These are phyloP conservation scores for Symbiodinium natans DNA, from an alignment of 73 alveolate species.

Conservation along the genomic window DNA sequence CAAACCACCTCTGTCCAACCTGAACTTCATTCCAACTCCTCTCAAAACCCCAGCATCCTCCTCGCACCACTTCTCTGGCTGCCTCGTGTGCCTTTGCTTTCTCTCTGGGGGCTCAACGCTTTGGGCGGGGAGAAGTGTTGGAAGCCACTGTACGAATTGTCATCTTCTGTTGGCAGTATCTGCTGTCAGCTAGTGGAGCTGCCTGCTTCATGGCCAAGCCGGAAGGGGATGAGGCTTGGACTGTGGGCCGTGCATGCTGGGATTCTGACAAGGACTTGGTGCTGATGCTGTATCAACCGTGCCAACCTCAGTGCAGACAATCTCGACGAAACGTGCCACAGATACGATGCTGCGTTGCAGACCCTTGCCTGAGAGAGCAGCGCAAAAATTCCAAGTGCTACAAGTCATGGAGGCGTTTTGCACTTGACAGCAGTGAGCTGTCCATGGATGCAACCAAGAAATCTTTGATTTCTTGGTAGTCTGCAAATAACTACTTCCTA, in stretches of 20 bases:
- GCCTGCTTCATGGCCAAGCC: too few species aligned
- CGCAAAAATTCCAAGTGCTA: too few species aligned
- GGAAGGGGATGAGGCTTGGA: too few species aligned
- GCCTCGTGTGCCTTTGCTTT: background rate
- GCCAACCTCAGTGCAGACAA: constrained; percentile 19
- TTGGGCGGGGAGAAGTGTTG: background rate
- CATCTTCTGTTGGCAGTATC: too few species aligned
- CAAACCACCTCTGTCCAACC: too few species aligned
- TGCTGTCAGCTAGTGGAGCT: too few species aligned
- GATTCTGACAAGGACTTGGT: constrained; percentile 25
- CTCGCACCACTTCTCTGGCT: background rate
- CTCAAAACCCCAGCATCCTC: too few species aligned
- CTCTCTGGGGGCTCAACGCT: background rate
- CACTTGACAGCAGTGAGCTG: too few species aligned
- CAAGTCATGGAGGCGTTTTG: too few species aligned
- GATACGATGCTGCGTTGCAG: background rate
- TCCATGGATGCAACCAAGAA: background rate
- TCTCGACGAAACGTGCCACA: background rate
- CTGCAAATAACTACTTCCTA: background rate
- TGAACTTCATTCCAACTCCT: too few species aligned
- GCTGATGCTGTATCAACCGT: constrained; percentile 76
- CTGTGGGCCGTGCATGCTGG: too few species aligned
- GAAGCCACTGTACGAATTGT: background rate
- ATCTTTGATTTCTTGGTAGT: background rate
- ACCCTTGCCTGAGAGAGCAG: too few species aligned